Evolutionary conservation across 2,329 filamentous ascomycete genomes (phyloP).

Genomic region (Monosporascus cannonballus): DNA sequence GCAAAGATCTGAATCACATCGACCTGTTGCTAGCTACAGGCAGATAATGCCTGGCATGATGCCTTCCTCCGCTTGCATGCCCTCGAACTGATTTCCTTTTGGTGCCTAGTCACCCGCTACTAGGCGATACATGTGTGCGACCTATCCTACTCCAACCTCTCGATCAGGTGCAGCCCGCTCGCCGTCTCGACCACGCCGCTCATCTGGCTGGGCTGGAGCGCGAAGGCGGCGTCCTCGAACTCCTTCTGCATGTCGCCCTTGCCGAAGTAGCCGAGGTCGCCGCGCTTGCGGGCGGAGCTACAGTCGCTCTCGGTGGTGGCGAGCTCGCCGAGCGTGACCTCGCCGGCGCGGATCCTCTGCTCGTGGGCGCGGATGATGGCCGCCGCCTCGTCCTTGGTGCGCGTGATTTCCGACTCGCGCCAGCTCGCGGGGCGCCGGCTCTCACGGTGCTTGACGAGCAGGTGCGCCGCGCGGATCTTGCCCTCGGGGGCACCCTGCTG

Average conservation of each 20-base stretch:
- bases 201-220: constrained; percentile 78
- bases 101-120: background rate
- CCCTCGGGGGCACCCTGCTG: constrained; percentile 43
- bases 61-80: background rate
- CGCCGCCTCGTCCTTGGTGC: constrained; percentile 80
- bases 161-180: constrained; percentile 91
- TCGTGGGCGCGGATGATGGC: constrained; percentile 72
- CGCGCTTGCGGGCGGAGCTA: constrained; percentile 88
- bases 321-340: constrained; percentile 69
- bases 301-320: constrained; percentile 90
- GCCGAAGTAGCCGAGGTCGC: constrained; percentile 92
- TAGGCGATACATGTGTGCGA: background rate
- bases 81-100: background rate
- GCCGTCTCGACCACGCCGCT: constrained; percentile 86
- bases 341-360: constrained; percentile 65
- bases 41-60: too few species aligned
- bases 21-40: too few species aligned
- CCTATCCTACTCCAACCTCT: constrained; percentile 42
- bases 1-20: too few species aligned
- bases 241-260: constrained; percentile 97
- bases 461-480: constrained; percentile 89
- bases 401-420: constrained; percentile 83
- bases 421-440: constrained; percentile 89
- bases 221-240: constrained; percentile 94
- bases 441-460: constrained; percentile 88